Base-by-base conservation (phyloP, 2,329 filamentous ascomycete species). In the Pseudocercospora vitis region DNA sequence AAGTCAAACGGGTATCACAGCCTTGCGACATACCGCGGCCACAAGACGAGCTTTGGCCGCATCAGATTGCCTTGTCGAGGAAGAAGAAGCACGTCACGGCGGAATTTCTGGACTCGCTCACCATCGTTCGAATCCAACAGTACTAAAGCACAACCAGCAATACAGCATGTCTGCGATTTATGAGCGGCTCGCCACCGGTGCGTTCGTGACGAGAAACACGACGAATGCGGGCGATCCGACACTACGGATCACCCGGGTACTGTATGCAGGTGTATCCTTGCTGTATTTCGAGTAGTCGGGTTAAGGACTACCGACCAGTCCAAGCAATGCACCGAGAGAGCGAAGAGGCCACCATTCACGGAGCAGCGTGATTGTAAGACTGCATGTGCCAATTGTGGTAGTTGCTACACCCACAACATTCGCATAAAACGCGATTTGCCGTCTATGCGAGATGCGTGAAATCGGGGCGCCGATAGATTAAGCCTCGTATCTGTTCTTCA, bases 391-490 rank as follows among this genome's bases (percentile, higher is more conserved):
- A n/a, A n/a, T n/a, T n/a, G n/a, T n/a, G n/a, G n/a, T n/a, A n/a
- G n/a, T n/a, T n/a, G n/a, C n/a, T n/a, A n/a, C n/a, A n/a, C n/a
- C n/a, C n/a, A n/a, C n/a, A n/a, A n/a, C n/a, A n/a, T n/a, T n/a
- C n/a, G n/a, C n/a, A n/a, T n/a, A n/a, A n/a, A n/a, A n/a, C n/a
- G n/a, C n/a, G n/a, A n/a, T n/a, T n/a, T n/a, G n/a, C n/a, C 39
- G 53, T 14, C 45, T 57, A 80, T 12, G 76, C 70, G 53, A 82
- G 82, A 63, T 81, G 83, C 29, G 78, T 73, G 66, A 81, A 83
- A 19, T 75, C 74, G 1, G 81, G 81, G 62, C 83, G 79, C 32
- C 73, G 68, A 59, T 80, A 78, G 1, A 81, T 81, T 8, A 83
- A 64, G 50, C 77, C 73, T 24, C 64, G 67, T 50, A 75, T 72